These are phyloP conservation scores for Ophiognomonia clavigignenti-juglandacearum DNA, from an alignment of 2,329 filamentous ascomycete genomes.

Conservation along the genomic window DNA sequence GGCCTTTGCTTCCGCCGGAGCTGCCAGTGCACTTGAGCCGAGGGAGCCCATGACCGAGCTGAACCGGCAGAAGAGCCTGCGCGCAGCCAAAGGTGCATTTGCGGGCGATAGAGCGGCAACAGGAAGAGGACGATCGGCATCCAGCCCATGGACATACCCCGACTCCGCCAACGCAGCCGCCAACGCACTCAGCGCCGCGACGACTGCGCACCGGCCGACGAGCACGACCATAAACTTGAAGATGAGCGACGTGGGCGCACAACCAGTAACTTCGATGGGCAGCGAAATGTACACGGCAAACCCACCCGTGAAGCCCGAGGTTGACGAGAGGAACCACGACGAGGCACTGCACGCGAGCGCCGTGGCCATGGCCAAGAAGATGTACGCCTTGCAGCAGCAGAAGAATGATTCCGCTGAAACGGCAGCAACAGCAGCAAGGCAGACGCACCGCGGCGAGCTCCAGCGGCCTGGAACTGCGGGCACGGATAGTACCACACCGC, in stretches of 20 bases:
- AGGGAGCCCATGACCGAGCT: constrained; percentile 30
- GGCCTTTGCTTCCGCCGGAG: constrained; percentile 28
- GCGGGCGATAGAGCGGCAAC: constrained; percentile 34
- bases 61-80: constrained; percentile 60
- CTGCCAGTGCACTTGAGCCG: constrained; percentile 30
- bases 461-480: constrained; percentile 19
- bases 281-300: constrained; percentile 73
- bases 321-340: constrained; percentile 67
- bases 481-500: too few relatives aligned
- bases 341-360: constrained; percentile 77
- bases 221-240: constrained; percentile 39
- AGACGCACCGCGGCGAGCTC: constrained; percentile 17
- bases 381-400: constrained; percentile 67
- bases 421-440: constrained; percentile 35
- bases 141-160: constrained; percentile 49
- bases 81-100: constrained; percentile 76
- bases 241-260: constrained; percentile 58
- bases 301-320: constrained; percentile 66
- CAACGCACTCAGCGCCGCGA: constrained; percentile 71
- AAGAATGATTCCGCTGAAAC: constrained; percentile 53
- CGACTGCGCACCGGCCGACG: constrained; percentile 53
- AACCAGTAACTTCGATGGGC: constrained; percentile 62
- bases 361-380: constrained; percentile 82
- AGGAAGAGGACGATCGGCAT: constrained; percentile 55
- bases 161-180: constrained; percentile 55